These are phyloP conservation scores for Pichia kudriavzevii DNA, from an alignment of 1,139 yeast genomes.

Conservation along the genomic window DNA sequence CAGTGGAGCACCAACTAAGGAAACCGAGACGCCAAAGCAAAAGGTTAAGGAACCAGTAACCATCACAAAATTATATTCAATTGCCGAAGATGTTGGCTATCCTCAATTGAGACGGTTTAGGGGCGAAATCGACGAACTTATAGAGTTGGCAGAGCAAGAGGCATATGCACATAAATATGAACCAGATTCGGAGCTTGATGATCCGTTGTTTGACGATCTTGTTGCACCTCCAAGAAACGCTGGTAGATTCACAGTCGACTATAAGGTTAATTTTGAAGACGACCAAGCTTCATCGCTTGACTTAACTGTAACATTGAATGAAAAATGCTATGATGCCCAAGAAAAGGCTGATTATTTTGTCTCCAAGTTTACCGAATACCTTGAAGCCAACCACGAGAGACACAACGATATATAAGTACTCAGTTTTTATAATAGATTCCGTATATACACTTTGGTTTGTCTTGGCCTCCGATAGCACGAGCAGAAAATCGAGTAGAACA, in stretches of 20 bases:
- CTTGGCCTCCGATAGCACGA: too few relatives aligned
- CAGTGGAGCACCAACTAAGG: conserved; percentile 25
- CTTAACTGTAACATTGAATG: conserved; percentile 42
- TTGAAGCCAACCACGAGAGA: too few relatives aligned
- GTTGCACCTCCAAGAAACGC: conserved; percentile 61
- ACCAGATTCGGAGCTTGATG: conserved; percentile 45
- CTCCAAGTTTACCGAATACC: conserved; percentile 18
- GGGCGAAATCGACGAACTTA: conserved; percentile 14
- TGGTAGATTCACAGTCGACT: conserved; percentile 45
- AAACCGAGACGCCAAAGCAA: conserved; percentile 8
- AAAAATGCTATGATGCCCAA: conserved; percentile 35
- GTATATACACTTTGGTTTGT: too few relatives aligned
- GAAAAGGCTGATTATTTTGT: conserved; percentile 35
- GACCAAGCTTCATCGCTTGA: conserved; percentile 26
- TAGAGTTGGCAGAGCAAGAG: conserved; percentile 62
- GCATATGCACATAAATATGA: conserved; percentile 48
- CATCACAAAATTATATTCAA: conserved; percentile 8
- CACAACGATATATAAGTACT: too few relatives aligned
- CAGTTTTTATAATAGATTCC: too few relatives aligned
- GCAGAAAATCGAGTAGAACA: too few relatives aligned
- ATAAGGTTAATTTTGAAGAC: conserved; percentile 16
- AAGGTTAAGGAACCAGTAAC: conserved; percentile 14
- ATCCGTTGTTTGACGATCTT: conserved; percentile 72
- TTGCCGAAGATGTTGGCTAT: conserved; percentile 9
- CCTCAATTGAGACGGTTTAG: conserved; percentile 9